phyloP scores from a whole-genome alignment of 176 grass and related monocot species.

The Tuctoria greenei region DNA sequence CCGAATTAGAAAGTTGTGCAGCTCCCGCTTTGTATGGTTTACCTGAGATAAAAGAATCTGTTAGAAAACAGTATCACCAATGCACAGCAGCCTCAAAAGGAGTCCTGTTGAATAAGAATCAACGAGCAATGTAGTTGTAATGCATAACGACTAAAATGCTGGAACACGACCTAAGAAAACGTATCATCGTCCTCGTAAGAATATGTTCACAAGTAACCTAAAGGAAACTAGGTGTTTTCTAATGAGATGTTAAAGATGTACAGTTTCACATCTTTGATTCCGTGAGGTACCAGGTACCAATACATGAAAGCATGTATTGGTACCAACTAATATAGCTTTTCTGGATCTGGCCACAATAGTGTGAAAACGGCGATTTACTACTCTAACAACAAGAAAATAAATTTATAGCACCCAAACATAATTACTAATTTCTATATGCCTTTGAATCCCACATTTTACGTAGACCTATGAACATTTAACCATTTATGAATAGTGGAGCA shows the following conservation, averaged over 20 bases:
- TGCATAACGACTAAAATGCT: not conserved
- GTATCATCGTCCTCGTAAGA: not conserved
- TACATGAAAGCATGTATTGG: not conserved
- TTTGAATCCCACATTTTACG: not conserved
- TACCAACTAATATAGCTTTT: not conserved
- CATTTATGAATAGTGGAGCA: not conserved
- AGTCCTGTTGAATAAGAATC: constrained; percentile 11
- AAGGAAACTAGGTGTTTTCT: not conserved
- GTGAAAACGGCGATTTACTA: not conserved
- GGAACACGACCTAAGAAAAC: not conserved
- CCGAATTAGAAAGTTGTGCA: constrained; percentile 86
- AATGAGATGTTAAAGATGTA: not conserved
- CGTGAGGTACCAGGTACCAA: not conserved
- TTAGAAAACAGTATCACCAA: constrained; percentile 23
- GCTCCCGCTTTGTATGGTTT: constrained; percentile 87
- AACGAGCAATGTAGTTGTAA: constrained; percentile 2
- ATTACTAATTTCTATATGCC: not conserved
- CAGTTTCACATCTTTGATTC: not conserved
- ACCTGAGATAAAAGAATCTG: constrained; percentile 52
- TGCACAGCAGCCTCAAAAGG: not conserved
- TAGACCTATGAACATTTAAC: not conserved
- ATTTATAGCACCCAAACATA: not conserved
- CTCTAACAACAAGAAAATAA: not conserved
- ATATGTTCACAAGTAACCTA: not conserved
- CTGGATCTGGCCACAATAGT: not conserved